Evolutionary conservation across 75 land plant species (phyloP), one percentile per base, ranked within the genome.

Genomic region (Sequoiadendron giganteum): DNA sequence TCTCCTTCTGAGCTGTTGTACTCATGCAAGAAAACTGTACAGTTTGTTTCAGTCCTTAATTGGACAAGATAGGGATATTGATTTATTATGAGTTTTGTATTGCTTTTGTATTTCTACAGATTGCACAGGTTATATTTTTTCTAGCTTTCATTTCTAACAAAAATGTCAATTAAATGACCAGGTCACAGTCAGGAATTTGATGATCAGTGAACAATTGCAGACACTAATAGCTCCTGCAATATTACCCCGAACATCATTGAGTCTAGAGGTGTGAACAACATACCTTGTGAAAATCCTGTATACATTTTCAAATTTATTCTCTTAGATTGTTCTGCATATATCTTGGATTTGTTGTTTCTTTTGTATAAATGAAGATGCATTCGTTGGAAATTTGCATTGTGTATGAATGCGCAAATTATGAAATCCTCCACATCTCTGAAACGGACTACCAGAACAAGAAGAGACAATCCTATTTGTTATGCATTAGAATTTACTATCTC

Each of bases 221-320:
- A 91, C 95, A 61, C 48, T 96, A 28, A 93, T 97, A 52, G 99
- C 99, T 89, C 99, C 99, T 84, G 99, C 99, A 75, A 56, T 97
- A 83, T 88, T 97, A 52, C 98, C 99, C 65, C 91, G 99, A 18
- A 93, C 98, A 73, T 94, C 91, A 86, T 79, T 97, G 58, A 96
- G 91, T 82, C 90, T 97, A 49, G 93, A 95, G 95, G 98, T 96
- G 55, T 58, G 84, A 34, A 88, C 38, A 54, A 70, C 19, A 52
- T 5, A 52, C 61, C 15, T 48, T 45, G 0, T 48, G 32, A 82
- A 21, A 28, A 82, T 47, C 15, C 84, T 45, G 52, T 28, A n/a
- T 47, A 82, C 47, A 49, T 82, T 47, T 28, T 47, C n/a, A 45
- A 9, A 43, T 85, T 48, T 6, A 25, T 11, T 61, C 25, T 87